These are phyloP conservation scores for Monosporascus sp. DNA, from an alignment of 2,329 filamentous ascomycete genomes.

Conservation along the genomic window DNA sequence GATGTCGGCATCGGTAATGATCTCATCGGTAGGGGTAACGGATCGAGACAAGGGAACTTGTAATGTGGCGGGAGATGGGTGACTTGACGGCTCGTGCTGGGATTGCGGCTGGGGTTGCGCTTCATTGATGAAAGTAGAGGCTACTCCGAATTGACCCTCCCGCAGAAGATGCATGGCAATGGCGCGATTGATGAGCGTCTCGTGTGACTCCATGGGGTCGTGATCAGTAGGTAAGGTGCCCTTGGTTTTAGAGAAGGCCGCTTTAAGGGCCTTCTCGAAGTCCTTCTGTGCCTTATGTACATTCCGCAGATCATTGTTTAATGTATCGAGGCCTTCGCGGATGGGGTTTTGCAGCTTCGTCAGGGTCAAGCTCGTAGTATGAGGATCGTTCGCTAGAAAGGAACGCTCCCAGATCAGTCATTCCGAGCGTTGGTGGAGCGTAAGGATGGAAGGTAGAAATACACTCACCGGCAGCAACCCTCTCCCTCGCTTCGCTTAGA, in stretches of 20 bases:
- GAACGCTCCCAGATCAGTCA: conserved; percentile 3
- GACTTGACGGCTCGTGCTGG: conserved; percentile 6
- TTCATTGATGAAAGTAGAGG: conserved; percentile 78
- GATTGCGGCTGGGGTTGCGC: conserved; percentile 32
- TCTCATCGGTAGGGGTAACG: conserved; percentile 17
- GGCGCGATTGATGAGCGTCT: conserved; percentile 78
- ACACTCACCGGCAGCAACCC: conserved; percentile 62
- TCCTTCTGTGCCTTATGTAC: conserved; percentile 77
- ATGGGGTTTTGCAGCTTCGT: conserved; percentile 82
- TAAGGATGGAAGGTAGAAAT: conserved; percentile 1
- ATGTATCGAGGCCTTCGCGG: conserved; percentile 71
- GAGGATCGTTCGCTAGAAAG: conserved; percentile 51
- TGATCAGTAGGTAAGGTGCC: conserved; percentile 71
- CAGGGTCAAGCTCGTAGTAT: conserved; percentile 66
- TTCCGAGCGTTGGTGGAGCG: neutral
- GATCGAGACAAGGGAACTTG: conserved; percentile 5
- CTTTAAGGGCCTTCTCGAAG: conserved; percentile 81
- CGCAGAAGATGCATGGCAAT: conserved; percentile 95
- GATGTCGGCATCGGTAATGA: conserved; percentile 25
- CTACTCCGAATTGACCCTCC: conserved; percentile 88
- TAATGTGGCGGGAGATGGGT: conserved; percentile 21
- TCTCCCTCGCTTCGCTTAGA: conserved; percentile 66
- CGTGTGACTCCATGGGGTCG: conserved; percentile 72
- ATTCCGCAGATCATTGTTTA: conserved; percentile 77
- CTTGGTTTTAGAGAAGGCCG: conserved; percentile 65